A percentile compares a stretch with the other conserved stretches of the same genome.
phyloP scores from a whole-genome alignment of 495 filamentous ascomycete species.

The Talaromyces adpressus region DNA sequence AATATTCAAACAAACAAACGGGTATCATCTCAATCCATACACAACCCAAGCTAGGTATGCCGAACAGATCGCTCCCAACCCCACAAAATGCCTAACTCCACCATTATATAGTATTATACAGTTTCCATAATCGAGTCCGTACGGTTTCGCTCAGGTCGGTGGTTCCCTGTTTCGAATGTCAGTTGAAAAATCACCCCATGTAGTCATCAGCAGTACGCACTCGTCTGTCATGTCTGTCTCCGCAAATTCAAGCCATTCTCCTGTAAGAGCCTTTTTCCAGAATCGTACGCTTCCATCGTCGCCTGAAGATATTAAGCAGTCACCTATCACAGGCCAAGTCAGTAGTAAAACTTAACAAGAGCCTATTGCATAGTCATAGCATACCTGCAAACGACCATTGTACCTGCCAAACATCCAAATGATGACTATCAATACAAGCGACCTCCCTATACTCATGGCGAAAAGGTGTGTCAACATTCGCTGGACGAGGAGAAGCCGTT shows the following conservation, averaged over 20 bases:
- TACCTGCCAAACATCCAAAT: slow-evolving; percentile 44
- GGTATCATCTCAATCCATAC: neutral
- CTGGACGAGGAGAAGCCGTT: slow-evolving; percentile 24
- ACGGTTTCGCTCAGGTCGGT: neutral
- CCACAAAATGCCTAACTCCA: neutral
- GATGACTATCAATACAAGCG: slow-evolving; percentile 41
- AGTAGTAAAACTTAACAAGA: neutral
- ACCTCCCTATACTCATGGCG: slow-evolving; percentile 40
- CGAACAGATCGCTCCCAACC: neutral
- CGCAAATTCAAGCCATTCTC: slow-evolving; percentile 45
- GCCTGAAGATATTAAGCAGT: slow-evolving; percentile 42
- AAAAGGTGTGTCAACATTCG: slow-evolving; percentile 29
- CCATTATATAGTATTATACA: slow-evolving; percentile 1
- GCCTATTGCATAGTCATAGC: neutral
- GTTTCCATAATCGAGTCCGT: neutral
- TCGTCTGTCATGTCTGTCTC: slow-evolving; percentile 37
- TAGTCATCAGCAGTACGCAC: slow-evolving; percentile 3
- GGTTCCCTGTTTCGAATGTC: slow-evolving; percentile 13
- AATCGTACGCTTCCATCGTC: slow-evolving; percentile 43
- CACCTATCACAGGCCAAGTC: slow-evolving; percentile 23
- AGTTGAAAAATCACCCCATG: slow-evolving; percentile 9
- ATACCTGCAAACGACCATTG: slow-evolving; percentile 41
- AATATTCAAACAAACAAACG: neutral
- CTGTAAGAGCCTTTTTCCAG: slow-evolving; percentile 43
- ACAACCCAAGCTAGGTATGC: neutral